These are phyloP conservation scores for Helichrysum umbraculigerum DNA, from an alignment of 129 eudicot genomes.

Conservation along the genomic window DNA sequence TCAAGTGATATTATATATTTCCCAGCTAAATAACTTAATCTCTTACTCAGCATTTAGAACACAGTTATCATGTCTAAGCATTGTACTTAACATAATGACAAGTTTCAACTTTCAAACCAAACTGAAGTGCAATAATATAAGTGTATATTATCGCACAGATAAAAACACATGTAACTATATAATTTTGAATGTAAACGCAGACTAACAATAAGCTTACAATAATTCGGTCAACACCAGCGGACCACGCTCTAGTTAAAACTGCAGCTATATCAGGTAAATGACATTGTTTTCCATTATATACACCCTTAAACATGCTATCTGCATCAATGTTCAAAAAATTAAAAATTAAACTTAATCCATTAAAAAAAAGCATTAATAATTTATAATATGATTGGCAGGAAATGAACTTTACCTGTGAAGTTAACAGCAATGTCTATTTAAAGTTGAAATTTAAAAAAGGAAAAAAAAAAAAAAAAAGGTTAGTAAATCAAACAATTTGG, in stretches of 20 bases:
- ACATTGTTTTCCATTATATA: conserved; percentile 86
- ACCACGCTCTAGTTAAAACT: conserved; percentile 88
- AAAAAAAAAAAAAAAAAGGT: conserved; percentile 9
- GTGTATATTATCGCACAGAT: not conserved
- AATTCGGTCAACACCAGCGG: conserved; percentile 94
- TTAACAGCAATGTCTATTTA: conserved; percentile 88
- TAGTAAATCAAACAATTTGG: not conserved
- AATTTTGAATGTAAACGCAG: not conserved
- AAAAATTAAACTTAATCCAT: not conserved
- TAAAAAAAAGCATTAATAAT: not conserved
- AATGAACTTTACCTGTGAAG: conserved; percentile 66
- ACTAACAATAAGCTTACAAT: conserved; percentile 44
- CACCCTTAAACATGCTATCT: conserved; percentile 96
- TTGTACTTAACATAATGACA: not conserved
- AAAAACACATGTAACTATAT: too few relatives aligned
- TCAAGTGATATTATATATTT: not conserved
- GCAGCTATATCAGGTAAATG: conserved; percentile 77
- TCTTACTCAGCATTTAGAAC: not conserved
- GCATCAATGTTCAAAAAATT: conserved; percentile 13
- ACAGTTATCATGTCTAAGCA: not conserved
- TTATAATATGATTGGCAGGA: not conserved
- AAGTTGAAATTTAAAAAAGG: conserved; percentile 24
- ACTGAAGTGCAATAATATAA: not conserved
- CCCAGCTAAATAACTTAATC: not conserved
- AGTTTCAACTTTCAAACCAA: not conserved